Conservation (phyloP, 768 basidiomycete species). For the Termitomyces sp. region DNA sequence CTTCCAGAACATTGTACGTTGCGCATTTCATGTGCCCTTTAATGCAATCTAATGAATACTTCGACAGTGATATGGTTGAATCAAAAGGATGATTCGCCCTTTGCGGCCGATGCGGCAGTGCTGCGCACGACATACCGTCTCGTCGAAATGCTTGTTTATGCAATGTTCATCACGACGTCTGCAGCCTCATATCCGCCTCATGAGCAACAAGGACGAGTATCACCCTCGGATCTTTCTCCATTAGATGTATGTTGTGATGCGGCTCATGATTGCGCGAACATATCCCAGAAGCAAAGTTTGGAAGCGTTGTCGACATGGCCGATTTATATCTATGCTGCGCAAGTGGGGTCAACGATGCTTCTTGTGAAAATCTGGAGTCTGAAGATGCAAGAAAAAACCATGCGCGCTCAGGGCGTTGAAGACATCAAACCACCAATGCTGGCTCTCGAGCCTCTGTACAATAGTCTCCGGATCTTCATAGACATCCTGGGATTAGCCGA, state of each 20-base stretch:
- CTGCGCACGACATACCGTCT: slow-evolving; percentile 58
- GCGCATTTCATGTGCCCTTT: neutral
- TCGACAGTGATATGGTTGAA: slow-evolving; percentile 57
- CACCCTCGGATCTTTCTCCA: slow-evolving; percentile 38
- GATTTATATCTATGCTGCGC: slow-evolving; percentile 37
- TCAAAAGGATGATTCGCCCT: slow-evolving; percentile 37
- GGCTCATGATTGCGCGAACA: slow-evolving; percentile 53
- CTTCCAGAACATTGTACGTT: slow-evolving; percentile 63
- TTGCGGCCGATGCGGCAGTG: slow-evolving; percentile 53
- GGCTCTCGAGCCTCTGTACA: slow-evolving; percentile 29
- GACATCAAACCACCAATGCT: slow-evolving; percentile 30
- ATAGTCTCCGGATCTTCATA: slow-evolving; percentile 37
- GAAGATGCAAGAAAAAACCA: slow-evolving; percentile 38
- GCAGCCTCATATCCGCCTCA: neutral
- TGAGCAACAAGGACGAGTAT: slow-evolving; percentile 10
- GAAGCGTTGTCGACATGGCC: slow-evolving; percentile 40
- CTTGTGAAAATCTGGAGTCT: slow-evolving; percentile 57
- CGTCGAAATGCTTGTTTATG: slow-evolving; percentile 52
- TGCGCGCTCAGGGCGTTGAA: slow-evolving; percentile 18
- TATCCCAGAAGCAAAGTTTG: slow-evolving; percentile 47
- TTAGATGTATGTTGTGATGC: slow-evolving; percentile 57
- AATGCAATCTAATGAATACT: neutral
- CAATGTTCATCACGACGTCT: slow-evolving; percentile 51
- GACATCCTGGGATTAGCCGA: slow-evolving; percentile 33
- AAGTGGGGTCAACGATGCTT: slow-evolving; percentile 48